A percentile compares a stretch with the other conserved stretches of the same genome.
Conservation (phyloP, 257 asterid species). For the Datura wrightii region DNA sequence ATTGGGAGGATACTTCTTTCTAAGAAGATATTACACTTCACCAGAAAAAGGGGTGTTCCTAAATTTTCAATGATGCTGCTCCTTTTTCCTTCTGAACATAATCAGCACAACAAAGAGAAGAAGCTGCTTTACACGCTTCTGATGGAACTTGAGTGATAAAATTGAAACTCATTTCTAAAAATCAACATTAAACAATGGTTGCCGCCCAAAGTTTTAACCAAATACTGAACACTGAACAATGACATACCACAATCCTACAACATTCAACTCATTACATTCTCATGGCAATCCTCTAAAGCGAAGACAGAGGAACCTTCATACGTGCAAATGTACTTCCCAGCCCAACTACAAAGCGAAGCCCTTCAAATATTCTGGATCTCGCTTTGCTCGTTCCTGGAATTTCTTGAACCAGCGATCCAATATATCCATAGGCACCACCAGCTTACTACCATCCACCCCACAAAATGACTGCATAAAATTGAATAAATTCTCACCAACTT, state of each 20-base stretch:
- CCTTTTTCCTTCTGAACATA: neutral
- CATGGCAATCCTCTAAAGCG: neutral
- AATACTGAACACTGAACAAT: neutral
- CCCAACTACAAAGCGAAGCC: slow-evolving; percentile 74
- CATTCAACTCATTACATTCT: neutral
- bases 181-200: neutral
- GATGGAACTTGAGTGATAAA: neutral
- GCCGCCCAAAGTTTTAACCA: neutral
- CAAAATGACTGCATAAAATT: slow-evolving; percentile 97
- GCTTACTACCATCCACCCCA: slow-evolving; percentile 88
- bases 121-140: neutral
- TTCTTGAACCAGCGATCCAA: slow-evolving; percentile 97
- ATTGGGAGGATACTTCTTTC: slow-evolving; percentile 24
- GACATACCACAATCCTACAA: slow-evolving; percentile 1
- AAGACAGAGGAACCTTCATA: neutral
- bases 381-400: slow-evolving; percentile 90
- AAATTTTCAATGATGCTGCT: neutral
- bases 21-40: neutral
- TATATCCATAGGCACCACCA: slow-evolving; percentile 94
- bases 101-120: slow-evolving; percentile 9
- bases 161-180: neutral
- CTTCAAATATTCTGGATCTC: slow-evolving; percentile 87
- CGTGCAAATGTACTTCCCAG: neutral
- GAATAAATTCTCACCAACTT: slow-evolving; percentile 93
- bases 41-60: neutral